Conservation (phyloP, 768 basidiomycete genomes). For the Tulasnella calospora region DNA sequence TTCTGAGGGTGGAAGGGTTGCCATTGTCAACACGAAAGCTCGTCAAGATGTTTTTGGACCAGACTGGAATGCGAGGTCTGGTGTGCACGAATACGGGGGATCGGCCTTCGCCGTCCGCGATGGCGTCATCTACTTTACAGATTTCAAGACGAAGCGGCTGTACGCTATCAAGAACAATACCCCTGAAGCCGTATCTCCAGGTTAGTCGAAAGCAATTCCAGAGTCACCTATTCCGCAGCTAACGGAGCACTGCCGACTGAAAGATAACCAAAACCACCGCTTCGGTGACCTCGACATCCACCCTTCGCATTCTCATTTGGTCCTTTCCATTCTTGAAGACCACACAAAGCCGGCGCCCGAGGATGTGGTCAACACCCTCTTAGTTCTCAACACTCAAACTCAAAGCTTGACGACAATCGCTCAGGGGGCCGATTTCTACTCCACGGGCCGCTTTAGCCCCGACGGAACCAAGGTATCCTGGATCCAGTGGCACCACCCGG, state of each 20-base stretch:
- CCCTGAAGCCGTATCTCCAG: constrained; percentile 54
- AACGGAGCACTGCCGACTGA: neutral
- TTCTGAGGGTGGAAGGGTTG: constrained; percentile 50
- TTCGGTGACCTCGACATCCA: constrained; percentile 62
- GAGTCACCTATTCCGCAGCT: neutral
- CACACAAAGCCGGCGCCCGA: constrained; percentile 54
- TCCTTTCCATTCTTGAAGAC: constrained; percentile 65
- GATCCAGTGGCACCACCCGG: constrained; percentile 59
- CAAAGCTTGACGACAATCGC: constrained; percentile 47
- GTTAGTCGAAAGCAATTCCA: constrained; percentile 38
- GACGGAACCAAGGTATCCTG: constrained; percentile 56
- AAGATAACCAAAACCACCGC: constrained; percentile 50
- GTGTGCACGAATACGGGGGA: constrained; percentile 72
- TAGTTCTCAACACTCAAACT: constrained; percentile 48
- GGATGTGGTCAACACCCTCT: constrained; percentile 53
- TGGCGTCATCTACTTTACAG: constrained; percentile 55
- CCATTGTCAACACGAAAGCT: constrained; percentile 51
- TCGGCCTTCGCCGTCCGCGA: constrained; percentile 51
- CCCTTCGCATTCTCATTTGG: constrained; percentile 48
- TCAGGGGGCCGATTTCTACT: constrained; percentile 68
- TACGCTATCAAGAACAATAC: constrained; percentile 41
- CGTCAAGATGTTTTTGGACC: constrained; percentile 51
- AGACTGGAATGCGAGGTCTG: constrained; percentile 52
- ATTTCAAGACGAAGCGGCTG: constrained; percentile 50
- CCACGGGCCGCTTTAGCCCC: constrained; percentile 53